A percentile compares a stretch with the other conserved stretches of the same genome.
Evolutionary conservation across 2,329 filamentous ascomycete species (phyloP).

Genomic region (Fusarium verticillioides): DNA sequence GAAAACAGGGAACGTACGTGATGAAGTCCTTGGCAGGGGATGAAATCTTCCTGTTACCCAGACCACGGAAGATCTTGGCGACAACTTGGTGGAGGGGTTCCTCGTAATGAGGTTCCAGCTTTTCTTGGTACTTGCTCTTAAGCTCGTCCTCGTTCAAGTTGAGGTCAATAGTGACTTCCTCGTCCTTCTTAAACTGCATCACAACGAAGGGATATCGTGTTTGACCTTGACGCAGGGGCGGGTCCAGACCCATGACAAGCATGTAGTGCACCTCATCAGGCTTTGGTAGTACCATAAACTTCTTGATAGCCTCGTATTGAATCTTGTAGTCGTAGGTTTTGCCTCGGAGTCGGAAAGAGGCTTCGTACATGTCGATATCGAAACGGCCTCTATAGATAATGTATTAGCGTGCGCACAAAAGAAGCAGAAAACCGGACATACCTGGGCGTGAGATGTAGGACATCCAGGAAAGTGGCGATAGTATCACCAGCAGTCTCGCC

Average conservation of each 20-base stretch:
- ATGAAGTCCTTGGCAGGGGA: slow-evolving; percentile 94
- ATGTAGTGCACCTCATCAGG: slow-evolving; percentile 97
- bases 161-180: slow-evolving; percentile 94
- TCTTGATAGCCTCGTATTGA: slow-evolving; percentile 96
- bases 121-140: slow-evolving; percentile 87
- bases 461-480: slow-evolving; percentile 95
- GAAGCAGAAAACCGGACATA: slow-evolving; percentile 49
- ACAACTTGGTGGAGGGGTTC: slow-evolving; percentile 93
- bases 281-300: slow-evolving; percentile 98
- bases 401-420: slow-evolving; percentile 5
- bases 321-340: slow-evolving; percentile 99
- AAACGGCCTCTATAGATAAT: slow-evolving; percentile 82
- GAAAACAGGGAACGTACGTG: slow-evolving; percentile 61
- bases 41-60: slow-evolving; percentile 95
- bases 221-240: slow-evolving; percentile 94
- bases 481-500: slow-evolving; percentile 99
- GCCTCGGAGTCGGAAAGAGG: slow-evolving; percentile 93
- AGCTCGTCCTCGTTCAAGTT: slow-evolving; percentile 94
- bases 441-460: slow-evolving; percentile 95
- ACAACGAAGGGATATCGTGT: slow-evolving; percentile 98
- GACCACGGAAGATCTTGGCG: slow-evolving; percentile 91
- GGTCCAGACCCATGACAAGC: slow-evolving; percentile 93
- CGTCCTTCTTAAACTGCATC: slow-evolving; percentile 98
- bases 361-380: slow-evolving; percentile 99
- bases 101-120: slow-evolving; percentile 89